phyloP scores from a whole-genome alignment of 2,329 filamentous ascomycete genomes.

The Lachnellula arida region DNA sequence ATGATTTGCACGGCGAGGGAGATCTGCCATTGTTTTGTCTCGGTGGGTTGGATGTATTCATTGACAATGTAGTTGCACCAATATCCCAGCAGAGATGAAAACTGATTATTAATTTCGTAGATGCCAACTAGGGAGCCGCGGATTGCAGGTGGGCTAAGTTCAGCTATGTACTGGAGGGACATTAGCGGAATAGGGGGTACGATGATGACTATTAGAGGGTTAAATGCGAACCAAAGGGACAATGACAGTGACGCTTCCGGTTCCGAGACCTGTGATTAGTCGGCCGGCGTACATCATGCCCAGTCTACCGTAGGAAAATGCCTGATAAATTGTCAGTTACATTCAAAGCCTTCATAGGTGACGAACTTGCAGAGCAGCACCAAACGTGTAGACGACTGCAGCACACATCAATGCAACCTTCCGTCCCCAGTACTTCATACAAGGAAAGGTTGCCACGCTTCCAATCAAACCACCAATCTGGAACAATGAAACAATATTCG shows the following conservation, averaged over 20 bases:
- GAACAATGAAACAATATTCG: constrained; percentile 27
- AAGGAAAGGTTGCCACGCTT: constrained; percentile 18
- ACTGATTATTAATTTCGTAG: constrained; percentile 62
- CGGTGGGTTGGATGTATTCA: constrained; percentile 41
- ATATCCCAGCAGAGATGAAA: constrained; percentile 59
- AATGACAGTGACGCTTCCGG: constrained; percentile 23
- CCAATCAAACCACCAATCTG: constrained; percentile 27
- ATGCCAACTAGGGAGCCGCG: constrained; percentile 61
- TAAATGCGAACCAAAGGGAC: constrained; percentile 20
- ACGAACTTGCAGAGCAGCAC: constrained; percentile 20
- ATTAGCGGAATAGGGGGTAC: constrained; percentile 2
- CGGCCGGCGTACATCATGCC: constrained; percentile 26
- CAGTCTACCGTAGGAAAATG: constrained; percentile 18
- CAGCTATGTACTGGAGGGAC: constrained; percentile 26
- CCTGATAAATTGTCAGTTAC: constrained; percentile 7
- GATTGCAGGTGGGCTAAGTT: constrained; percentile 52
- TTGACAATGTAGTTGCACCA: constrained; percentile 59
- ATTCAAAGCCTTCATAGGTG: background rate
- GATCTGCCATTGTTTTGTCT: constrained; percentile 54
- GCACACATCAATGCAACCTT: constrained; percentile 10
- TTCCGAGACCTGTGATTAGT: constrained; percentile 23
- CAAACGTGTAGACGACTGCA: constrained; percentile 13
- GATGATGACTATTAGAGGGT: background rate
- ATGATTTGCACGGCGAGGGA: constrained; percentile 62
- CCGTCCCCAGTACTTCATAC: constrained; percentile 18